Base-by-base conservation (phyloP, 1,139 yeast genomes). In the Lodderomyces metapsilosis region DNA sequence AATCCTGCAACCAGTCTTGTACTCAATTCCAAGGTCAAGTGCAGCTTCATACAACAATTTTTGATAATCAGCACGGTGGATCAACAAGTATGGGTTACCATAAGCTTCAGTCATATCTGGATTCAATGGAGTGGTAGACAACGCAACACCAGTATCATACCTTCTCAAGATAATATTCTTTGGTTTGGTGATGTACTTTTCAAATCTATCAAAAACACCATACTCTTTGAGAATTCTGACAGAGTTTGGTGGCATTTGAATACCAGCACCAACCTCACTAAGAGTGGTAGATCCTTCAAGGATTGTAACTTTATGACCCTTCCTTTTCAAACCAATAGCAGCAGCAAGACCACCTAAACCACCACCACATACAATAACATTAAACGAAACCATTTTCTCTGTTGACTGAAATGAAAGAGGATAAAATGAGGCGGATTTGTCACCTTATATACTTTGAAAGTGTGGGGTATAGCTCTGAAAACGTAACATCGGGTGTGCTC, bases 191-290 rank as follows among this genome's bases (percentile, higher is more conserved):
- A 28, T 18, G n/a, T 28, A 28, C 15, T 28, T 15, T 9, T 28
- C 32, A 28, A 28, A 28, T 10, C 18, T 28, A 15, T 28, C 32
- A 10, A 28, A 28, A 15, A 28, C 12, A 7, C 32, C 32, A 28
- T 28, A 28, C n/a, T 28, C 32, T 28, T 28, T 28, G 11, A 28
- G 32, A 28, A 28, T 15, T 11, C 12, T 28, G n/a, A 28, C 32
- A 13, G 32, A 28, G 32, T 28, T 28, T 28, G 32, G 32, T 28
- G 32, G 32, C 32, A 28, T 15, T 28, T 28, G 32, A 15, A 28
- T 28, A 13, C 32, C 32, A 28, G 32, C 32, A 28, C 32, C 32
- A 28, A 28, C 32, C 15, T 28, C 32, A 15, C 15, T 28, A 28
- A 28, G 32, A 28, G 32, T 18, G 6, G 32, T 15, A 9, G 18